phyloP scores from a whole-genome alignment of 441 rosid genomes.

The Melianthus villosus region DNA sequence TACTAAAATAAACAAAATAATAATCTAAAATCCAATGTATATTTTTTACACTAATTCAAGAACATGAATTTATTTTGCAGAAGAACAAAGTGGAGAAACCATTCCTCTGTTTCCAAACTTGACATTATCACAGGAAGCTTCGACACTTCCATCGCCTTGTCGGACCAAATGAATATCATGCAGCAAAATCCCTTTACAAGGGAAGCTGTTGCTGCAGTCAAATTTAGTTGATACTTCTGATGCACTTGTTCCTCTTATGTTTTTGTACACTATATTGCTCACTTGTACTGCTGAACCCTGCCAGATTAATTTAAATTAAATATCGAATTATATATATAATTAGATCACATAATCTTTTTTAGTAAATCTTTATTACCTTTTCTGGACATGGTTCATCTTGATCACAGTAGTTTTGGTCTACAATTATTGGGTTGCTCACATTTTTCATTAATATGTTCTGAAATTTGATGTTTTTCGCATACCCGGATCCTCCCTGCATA shows the following conservation, averaged over 20 bases:
- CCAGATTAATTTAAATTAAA: not conserved
- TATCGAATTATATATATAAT: too few species aligned
- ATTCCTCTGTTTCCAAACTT: constrained; percentile 13
- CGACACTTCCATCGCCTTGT: constrained; percentile 9
- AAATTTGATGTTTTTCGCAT: constrained; percentile 44
- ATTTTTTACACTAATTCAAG: too few species aligned
- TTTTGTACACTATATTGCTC: constrained; percentile 43
- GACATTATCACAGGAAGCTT: constrained; percentile 42
- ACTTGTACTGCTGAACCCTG: constrained; percentile 61
- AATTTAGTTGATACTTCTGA: constrained; percentile 38
- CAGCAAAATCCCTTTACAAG: constrained; percentile 38
- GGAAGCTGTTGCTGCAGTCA: constrained; percentile 35
- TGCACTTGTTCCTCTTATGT: constrained; percentile 60
- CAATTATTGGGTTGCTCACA: constrained; percentile 63
- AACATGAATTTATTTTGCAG: not conserved
- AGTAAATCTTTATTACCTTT: too few species aligned
- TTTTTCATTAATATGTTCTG: constrained; percentile 40
- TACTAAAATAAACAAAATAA: too few species aligned
- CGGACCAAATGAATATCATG: constrained; percentile 23
- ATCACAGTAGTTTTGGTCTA: constrained; percentile 71
- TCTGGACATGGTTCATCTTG: constrained; percentile 24
- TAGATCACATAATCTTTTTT: too few species aligned
- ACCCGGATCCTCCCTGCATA: constrained; percentile 63
- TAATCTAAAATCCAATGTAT: too few species aligned
- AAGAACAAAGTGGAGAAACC: constrained; percentile 30